A percentile compares a stretch with the other conserved stretches of the same genome.
Conservation (phyloP, 805 yeast genomes). For the Nakazawaea molendinolei region DNA sequence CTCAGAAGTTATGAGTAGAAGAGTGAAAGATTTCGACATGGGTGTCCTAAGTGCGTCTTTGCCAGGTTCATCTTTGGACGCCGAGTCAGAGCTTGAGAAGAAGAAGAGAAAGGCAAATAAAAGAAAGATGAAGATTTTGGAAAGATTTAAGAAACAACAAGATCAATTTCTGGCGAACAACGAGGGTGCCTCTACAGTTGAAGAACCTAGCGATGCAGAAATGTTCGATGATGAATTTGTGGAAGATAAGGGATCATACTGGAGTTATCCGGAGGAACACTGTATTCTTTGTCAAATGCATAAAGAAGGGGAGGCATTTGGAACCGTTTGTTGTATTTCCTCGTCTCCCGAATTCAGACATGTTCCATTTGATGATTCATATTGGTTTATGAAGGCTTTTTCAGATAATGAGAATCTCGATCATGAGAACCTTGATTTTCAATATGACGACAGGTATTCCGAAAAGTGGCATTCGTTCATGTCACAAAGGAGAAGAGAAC, state of each 20-base stretch:
- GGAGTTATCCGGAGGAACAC: slow-evolving; percentile 68
- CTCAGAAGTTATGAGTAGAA: slow-evolving; percentile 25
- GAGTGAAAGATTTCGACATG: slow-evolving; percentile 28
- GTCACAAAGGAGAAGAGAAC: slow-evolving; percentile 26
- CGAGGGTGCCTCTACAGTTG: not conserved
- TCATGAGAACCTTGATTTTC: slow-evolving; percentile 12
- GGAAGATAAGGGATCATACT: slow-evolving; percentile 28
- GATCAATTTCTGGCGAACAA: slow-evolving; percentile 45
- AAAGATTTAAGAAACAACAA: slow-evolving; percentile 76
- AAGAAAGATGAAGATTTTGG: slow-evolving; percentile 65
- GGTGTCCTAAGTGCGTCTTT: slow-evolving; percentile 4
- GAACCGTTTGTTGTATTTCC: slow-evolving; percentile 59
- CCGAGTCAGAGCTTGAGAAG: slow-evolving; percentile 37
- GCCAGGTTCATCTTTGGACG: slow-evolving; percentile 12
- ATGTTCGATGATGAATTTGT: slow-evolving; percentile 28
- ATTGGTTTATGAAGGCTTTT: slow-evolving; percentile 62
- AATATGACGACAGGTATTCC: not conserved
- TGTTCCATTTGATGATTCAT: slow-evolving; percentile 55
- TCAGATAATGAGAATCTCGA: slow-evolving; percentile 41
- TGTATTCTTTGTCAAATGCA: slow-evolving; percentile 84
- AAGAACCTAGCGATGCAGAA: slow-evolving; percentile 17
- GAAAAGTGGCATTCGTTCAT: slow-evolving; percentile 34
- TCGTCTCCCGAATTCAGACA: slow-evolving; percentile 54
- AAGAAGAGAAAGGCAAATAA: slow-evolving; percentile 66
- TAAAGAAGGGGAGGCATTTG: slow-evolving; percentile 60